A percentile compares a stretch with the other conserved stretches of the same genome.
Evolutionary conservation across 495 filamentous ascomycete species (phyloP).

Genomic region (Penicillium paradoxum): DNA sequence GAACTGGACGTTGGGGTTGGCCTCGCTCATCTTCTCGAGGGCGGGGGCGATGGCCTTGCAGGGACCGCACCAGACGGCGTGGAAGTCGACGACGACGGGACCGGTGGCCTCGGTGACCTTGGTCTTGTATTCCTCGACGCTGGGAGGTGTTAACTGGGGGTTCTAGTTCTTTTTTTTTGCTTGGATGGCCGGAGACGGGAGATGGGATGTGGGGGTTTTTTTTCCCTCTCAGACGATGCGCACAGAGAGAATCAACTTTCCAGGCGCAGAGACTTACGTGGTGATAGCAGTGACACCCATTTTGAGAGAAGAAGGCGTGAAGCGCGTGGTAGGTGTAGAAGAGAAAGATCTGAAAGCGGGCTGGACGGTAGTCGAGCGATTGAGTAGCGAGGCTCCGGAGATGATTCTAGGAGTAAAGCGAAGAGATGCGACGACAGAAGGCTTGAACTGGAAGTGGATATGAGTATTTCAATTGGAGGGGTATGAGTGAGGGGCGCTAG

Average conservation of each 20-base stretch:
- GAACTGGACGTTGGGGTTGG: slow-evolving; percentile 59
- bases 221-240: too few relatives aligned
- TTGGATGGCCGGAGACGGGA: background rate
- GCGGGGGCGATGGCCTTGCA: slow-evolving; percentile 85
- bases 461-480: slow-evolving; percentile 21
- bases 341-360: slow-evolving; percentile 28
- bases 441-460: slow-evolving; percentile 15
- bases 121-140: slow-evolving; percentile 53
- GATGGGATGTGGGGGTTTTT: slow-evolving; percentile 5
- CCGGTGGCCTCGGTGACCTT: slow-evolving; percentile 35
- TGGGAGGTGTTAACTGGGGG: slow-evolving; percentile 24
- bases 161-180: background rate
- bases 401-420: slow-evolving; percentile 9
- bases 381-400: slow-evolving; percentile 21
- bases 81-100: slow-evolving; percentile 78
- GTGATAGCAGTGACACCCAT: slow-evolving; percentile 42
- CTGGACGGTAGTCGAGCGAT: slow-evolving; percentile 17
- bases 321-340: slow-evolving; percentile 30
- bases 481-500: slow-evolving; percentile 23
- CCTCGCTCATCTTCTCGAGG: slow-evolving; percentile 58
- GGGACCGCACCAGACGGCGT: slow-evolving; percentile 89
- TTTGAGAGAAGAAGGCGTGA: slow-evolving; percentile 46
- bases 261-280: slow-evolving; percentile 21
- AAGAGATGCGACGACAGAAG: slow-evolving; percentile 13
- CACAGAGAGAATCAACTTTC: background rate